These are phyloP conservation scores for Geotrichum fermentans DNA, from an alignment of 1,139 yeast species.

Conservation along the genomic window DNA sequence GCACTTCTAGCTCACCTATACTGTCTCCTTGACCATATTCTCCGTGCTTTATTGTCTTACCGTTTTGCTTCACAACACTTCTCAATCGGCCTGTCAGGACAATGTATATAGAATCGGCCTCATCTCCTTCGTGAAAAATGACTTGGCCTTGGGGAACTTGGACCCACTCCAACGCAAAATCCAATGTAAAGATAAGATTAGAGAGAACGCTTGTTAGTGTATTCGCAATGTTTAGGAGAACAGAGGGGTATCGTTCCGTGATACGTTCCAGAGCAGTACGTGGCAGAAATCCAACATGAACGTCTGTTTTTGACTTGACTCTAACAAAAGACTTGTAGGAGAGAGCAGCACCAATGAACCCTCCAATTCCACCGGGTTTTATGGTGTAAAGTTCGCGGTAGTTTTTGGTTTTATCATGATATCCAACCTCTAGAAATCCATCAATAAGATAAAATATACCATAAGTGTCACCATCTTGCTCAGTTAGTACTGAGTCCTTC, in stretches of 20 bases:
- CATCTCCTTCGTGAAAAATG: constrained; percentile 74
- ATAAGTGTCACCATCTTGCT: constrained; percentile 59
- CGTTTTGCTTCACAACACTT: constrained; percentile 43
- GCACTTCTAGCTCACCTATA: constrained; percentile 90
- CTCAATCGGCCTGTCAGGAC: constrained; percentile 87
- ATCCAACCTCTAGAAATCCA: constrained; percentile 64
- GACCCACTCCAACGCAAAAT: constrained; percentile 93
- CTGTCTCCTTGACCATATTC: constrained; percentile 95
- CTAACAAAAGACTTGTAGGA: constrained; percentile 77
- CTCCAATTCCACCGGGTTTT: constrained; percentile 77
- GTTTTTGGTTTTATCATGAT: constrained; percentile 33
- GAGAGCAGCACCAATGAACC: constrained; percentile 74
- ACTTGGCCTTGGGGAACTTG: constrained; percentile 81
- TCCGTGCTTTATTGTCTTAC: constrained; percentile 43
- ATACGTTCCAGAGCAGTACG: constrained; percentile 58
- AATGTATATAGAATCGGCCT: constrained; percentile 87
- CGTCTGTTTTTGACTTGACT: constrained; percentile 53
- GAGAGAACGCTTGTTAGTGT: constrained; percentile 63
- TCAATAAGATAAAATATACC: constrained; percentile 79
- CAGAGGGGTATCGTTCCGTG: constrained; percentile 69
- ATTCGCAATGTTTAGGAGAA: constrained; percentile 73
- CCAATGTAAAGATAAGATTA: constrained; percentile 64
- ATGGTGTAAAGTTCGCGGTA: constrained; percentile 54
- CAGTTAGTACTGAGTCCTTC: constrained; percentile 54
- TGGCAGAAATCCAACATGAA: constrained; percentile 69